Conservation (phyloP, 441 rosid species). For the Populus trichocarpa region DNA sequence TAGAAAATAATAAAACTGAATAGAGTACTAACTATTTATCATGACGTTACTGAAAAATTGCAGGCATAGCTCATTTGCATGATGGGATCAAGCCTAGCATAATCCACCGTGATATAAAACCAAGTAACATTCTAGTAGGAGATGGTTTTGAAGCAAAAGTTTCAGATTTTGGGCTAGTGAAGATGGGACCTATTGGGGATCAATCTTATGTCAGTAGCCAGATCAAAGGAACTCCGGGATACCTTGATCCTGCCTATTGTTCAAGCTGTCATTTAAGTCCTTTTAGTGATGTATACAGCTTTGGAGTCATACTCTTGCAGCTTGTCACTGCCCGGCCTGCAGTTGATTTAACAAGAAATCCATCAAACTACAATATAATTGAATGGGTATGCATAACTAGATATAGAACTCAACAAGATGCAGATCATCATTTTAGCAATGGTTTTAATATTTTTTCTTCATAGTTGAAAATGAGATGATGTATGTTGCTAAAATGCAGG, state of each 20-base stretch:
- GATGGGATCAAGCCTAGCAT: slow-evolving; percentile 52
- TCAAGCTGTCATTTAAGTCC: slow-evolving; percentile 52
- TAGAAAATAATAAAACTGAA: background rate
- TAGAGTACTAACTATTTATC: background rate
- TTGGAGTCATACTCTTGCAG: slow-evolving; percentile 67
- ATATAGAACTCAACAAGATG: background rate
- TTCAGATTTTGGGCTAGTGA: slow-evolving; percentile 60
- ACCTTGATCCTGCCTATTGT: slow-evolving; percentile 69
- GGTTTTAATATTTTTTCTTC: background rate
- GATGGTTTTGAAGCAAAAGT: slow-evolving; percentile 55
- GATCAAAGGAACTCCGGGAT: slow-evolving; percentile 67
- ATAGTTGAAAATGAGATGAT: no score
- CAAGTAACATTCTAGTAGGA: slow-evolving; percentile 56
- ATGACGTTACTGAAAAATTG: background rate
- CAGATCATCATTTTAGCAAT: background rate
- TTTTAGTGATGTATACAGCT: slow-evolving; percentile 55
- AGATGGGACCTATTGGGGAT: slow-evolving; percentile 52
- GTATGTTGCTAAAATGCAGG: slow-evolving; percentile 23
- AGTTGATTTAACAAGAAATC: slow-evolving; percentile 29
- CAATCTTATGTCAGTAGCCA: slow-evolving; percentile 60
- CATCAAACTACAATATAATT: slow-evolving; percentile 38
- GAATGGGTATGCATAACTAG: slow-evolving; percentile 48
- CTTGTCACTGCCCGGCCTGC: slow-evolving; percentile 53
- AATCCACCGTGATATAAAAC: slow-evolving; percentile 64
- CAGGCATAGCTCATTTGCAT: slow-evolving; percentile 63